These are phyloP conservation scores for Malassezia sympodialis DNA, from an alignment of 1,284 basidiomycete genomes.

Conservation along the genomic window DNA sequence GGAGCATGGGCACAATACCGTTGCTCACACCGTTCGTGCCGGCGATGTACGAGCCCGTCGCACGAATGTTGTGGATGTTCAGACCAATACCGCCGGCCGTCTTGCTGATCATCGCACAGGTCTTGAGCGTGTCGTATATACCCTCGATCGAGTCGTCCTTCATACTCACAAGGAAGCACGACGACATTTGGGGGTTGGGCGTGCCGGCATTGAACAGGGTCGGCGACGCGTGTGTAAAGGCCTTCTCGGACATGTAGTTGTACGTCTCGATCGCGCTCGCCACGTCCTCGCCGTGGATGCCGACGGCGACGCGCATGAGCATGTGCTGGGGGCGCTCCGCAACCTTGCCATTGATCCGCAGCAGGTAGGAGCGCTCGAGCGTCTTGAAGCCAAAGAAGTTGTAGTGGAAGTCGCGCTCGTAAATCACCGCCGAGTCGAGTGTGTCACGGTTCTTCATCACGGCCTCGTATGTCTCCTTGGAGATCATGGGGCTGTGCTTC, in stretches of 20 bases:
- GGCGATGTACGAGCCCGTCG: conserved; percentile 76
- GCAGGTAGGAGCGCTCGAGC: conserved; percentile 91
- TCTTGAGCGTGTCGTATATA: conserved; percentile 97
- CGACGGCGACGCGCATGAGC: conserved; percentile 98
- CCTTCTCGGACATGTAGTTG: conserved; percentile 72
- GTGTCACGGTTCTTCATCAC: conserved; percentile 71
- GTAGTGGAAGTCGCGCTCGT: conserved; percentile 93
- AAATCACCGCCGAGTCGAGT: conserved; percentile 91
- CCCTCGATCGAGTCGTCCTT: conserved; percentile 98
- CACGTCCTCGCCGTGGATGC: conserved; percentile 84
- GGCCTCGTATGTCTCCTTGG: conserved; percentile 71
- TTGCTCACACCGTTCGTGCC: conserved; percentile 97
- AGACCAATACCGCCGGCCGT: conserved; percentile 96
- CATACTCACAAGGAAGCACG: conserved; percentile 97
- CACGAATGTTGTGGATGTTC: conserved; percentile 91
- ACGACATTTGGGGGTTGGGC: conserved; percentile 84
- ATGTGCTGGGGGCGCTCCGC: conserved; percentile 97
- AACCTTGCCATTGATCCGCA: conserved; percentile 84
- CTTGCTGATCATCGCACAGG: conserved; percentile 98
- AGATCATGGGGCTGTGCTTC: conserved; percentile 75
- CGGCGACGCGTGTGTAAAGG: conserved; percentile 92
- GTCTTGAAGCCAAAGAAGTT: conserved; percentile 93
- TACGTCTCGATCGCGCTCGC: conserved; percentile 78
- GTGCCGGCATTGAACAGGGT: conserved; percentile 99
- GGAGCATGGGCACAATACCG: conserved; percentile 98